Evolutionary conservation across 208 protist species (phyloP).

Genomic region (Trypanosoma vivax): DNA sequence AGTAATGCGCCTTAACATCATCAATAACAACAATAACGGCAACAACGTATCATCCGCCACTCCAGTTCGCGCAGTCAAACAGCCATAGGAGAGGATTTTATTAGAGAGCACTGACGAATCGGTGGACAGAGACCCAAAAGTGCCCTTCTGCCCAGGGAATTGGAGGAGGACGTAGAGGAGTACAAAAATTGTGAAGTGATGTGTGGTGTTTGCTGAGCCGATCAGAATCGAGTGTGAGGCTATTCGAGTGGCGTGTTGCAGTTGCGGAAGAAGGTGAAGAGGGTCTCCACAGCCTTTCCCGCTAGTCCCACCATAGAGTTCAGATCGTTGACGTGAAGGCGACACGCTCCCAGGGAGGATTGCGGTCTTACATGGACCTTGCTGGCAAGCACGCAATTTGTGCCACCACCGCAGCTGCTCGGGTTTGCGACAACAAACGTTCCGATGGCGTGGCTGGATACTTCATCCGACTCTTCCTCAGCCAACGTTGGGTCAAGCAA

Average conservation of each 20-base stretch:
- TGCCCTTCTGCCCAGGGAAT: too few species aligned
- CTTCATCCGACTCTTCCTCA: slow-evolving; percentile 42
- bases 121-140: too few species aligned
- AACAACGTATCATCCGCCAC: too few species aligned
- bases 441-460: slow-evolving; percentile 15
- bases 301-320: slow-evolving; percentile 47
- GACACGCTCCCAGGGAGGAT: neutral
- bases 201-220: too few species aligned
- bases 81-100: too few species aligned
- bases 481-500: slow-evolving; percentile 56
- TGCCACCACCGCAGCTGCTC: slow-evolving; percentile 13
- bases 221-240: too few species aligned
- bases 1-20: too few species aligned
- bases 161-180: neutral
- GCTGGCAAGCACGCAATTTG: slow-evolving; percentile 33
- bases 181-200: too few species aligned
- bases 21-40: too few species aligned
- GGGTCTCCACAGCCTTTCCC: slow-evolving; percentile 36
- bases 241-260: slow-evolving; percentile 54
- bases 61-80: too few species aligned
- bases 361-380: slow-evolving; percentile 20
- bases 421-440: slow-evolving; percentile 72
- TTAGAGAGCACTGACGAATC: too few species aligned
- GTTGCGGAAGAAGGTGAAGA: slow-evolving; percentile 75
- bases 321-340: slow-evolving; percentile 27